phyloP scores from a whole-genome alignment of 2,329 filamentous ascomycete species.

The Hypoxylon sp. region DNA sequence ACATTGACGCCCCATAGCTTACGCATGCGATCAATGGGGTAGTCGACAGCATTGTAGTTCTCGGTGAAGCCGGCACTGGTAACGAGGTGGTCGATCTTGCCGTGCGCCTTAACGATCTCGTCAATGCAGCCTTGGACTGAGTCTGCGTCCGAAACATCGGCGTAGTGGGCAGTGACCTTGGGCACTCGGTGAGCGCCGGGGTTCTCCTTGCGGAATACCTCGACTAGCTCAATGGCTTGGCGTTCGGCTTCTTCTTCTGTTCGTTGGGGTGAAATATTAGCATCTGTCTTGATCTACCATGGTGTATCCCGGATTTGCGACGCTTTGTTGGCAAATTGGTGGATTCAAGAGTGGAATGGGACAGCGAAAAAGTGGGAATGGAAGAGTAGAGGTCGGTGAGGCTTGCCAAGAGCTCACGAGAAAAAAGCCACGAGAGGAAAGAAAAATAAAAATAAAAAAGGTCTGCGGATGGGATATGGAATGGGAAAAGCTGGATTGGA shows the following conservation, averaged over 20 bases:
- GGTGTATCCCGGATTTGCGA: constrained; percentile 16
- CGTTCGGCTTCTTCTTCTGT: constrained; percentile 83
- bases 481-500: too few relatives aligned
- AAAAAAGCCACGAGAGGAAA: not conserved
- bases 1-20: constrained; percentile 97
- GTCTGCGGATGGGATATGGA: too few relatives aligned
- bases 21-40: constrained; percentile 88
- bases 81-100: constrained; percentile 88
- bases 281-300: constrained; percentile 1
- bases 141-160: constrained; percentile 82
- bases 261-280: constrained; percentile 29
- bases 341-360: too few relatives aligned
- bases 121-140: constrained; percentile 79
- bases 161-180: constrained; percentile 87
- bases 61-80: constrained; percentile 97
- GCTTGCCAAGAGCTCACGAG: not conserved
- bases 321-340: too few relatives aligned
- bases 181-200: constrained; percentile 76
- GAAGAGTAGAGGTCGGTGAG: constrained; percentile 2
- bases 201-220: constrained; percentile 81
- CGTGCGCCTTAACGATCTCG: constrained; percentile 75
- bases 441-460: not conserved
- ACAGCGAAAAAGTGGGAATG: constrained; percentile 14
- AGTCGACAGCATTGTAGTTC: constrained; percentile 91
- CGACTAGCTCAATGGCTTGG: constrained; percentile 77